These are phyloP conservation scores for Alternaria burnsii DNA, from an alignment of 2,329 filamentous ascomycete species.

Conservation along the genomic window DNA sequence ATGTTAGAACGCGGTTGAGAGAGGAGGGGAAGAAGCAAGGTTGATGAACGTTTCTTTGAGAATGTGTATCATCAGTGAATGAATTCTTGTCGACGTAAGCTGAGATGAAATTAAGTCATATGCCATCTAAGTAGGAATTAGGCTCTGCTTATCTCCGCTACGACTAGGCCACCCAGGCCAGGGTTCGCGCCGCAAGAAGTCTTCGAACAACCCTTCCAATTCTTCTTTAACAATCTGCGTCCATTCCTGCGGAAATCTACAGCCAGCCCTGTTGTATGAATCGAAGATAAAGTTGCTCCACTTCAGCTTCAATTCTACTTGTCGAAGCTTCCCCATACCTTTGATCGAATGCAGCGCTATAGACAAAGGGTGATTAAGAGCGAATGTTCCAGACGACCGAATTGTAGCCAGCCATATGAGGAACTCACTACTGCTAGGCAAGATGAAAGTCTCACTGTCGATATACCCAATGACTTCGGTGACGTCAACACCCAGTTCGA, in stretches of 20 bases:
- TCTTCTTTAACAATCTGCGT: not conserved
- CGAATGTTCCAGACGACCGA: not conserved
- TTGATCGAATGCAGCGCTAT: not conserved
- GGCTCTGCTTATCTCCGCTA: rapidly evolving
- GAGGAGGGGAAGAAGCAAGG: conserved; percentile 38
- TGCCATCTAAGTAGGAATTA: not conserved
- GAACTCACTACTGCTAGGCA: not conserved
- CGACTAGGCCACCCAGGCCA: rapidly evolving
- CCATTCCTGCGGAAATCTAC: not conserved
- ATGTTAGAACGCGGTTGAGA: conserved; percentile 63
- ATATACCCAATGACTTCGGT: not conserved
- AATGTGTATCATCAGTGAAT: not conserved
- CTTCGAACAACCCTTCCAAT: not conserved
- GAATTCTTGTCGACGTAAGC: rapidly evolving
- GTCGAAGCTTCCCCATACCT: not conserved
- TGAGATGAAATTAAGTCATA: rapidly evolving
- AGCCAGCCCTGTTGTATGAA: not conserved
- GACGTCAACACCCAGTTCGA: not conserved
- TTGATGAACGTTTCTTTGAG: not conserved
- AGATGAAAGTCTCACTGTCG: not conserved
- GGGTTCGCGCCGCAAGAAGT: not conserved
- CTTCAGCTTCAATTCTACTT: not conserved
- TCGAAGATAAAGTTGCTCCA: not conserved
- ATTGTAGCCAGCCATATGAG: not conserved
- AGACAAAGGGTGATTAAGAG: not conserved